A percentile compares a stretch with the other conserved stretches of the same genome.
phyloP scores from a whole-genome alignment of 192 early-diverging fungal genomes.

The Entomortierella parvispora region DNA sequence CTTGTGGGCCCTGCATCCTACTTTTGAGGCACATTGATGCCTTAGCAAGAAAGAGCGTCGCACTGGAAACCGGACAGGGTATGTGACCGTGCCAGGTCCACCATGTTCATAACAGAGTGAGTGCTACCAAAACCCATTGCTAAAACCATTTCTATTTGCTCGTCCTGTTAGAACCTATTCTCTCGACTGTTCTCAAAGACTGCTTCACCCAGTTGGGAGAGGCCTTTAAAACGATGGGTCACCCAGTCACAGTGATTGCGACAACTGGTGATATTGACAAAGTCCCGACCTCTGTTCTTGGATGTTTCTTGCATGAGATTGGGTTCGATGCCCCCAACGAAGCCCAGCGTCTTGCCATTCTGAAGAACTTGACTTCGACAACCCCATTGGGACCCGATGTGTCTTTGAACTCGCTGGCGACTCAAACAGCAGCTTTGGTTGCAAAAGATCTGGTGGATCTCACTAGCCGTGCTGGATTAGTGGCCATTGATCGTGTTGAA shows the following conservation, averaged over 20 bases:
- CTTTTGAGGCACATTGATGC: slow-evolving; percentile 85
- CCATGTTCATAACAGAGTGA: too few relatives aligned
- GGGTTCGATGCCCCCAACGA: slow-evolving; percentile 79
- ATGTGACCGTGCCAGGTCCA: too few relatives aligned
- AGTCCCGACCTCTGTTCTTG: slow-evolving; percentile 78
- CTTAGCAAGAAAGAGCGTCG: slow-evolving; percentile 69
- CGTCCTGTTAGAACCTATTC: slow-evolving; percentile 53
- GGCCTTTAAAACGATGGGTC: slow-evolving; percentile 61
- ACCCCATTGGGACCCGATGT: slow-evolving; percentile 81
- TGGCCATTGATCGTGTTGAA: slow-evolving; percentile 69
- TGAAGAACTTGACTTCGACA: slow-evolving; percentile 65
- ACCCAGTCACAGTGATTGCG: slow-evolving; percentile 81
- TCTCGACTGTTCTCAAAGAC: slow-evolving; percentile 67
- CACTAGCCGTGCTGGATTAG: slow-evolving; percentile 75
- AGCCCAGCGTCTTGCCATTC: slow-evolving; percentile 67
- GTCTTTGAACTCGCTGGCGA: slow-evolving; percentile 75
- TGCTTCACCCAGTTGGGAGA: slow-evolving; percentile 62
- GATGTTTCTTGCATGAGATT: slow-evolving; percentile 85
- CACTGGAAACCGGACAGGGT: slow-evolving; percentile 68
- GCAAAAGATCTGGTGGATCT: slow-evolving; percentile 86
- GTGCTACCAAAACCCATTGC: too few relatives aligned
- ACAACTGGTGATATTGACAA: slow-evolving; percentile 84
- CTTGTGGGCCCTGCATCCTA: slow-evolving; percentile 85
- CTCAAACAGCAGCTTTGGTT: slow-evolving; percentile 93
- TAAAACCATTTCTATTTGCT: neutral